Evolutionary conservation across 2,329 filamentous ascomycete species (phyloP).

Genomic region (Nigrospora sphaerica): DNA sequence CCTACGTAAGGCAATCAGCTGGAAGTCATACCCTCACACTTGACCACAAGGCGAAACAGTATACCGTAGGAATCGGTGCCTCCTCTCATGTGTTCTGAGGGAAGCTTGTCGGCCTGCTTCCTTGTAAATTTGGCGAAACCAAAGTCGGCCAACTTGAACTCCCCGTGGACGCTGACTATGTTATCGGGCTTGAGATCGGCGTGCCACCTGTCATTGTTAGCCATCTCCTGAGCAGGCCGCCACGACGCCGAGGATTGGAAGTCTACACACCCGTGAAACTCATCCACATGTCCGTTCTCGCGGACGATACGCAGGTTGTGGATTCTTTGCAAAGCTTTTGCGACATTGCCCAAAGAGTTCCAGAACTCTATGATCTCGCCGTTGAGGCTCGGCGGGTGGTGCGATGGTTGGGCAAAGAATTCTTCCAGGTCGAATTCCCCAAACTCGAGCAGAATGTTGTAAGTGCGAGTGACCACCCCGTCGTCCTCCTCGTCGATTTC

Average conservation of each 20-base stretch:
- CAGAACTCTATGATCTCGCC: slow-evolving; percentile 22
- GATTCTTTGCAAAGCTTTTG: slow-evolving; percentile 8
- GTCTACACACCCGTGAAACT: slow-evolving; percentile 5
- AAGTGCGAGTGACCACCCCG: slow-evolving; percentile 6
- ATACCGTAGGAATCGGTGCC: slow-evolving; percentile 28
- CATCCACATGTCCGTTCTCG: slow-evolving; percentile 5
- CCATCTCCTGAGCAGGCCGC: not conserved
- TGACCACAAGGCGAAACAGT: no score
- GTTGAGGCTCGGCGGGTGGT: slow-evolving; percentile 15
- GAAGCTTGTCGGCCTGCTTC: not conserved
- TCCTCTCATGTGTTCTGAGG: slow-evolving; percentile 7
- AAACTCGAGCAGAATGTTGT: slow-evolving; percentile 27
- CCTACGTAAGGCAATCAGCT: not conserved
- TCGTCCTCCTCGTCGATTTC: slow-evolving; percentile 4
- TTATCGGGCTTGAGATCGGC: slow-evolving; percentile 27
- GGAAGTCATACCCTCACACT: not conserved
- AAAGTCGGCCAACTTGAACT: slow-evolving; percentile 29
- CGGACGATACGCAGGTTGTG: slow-evolving; percentile 16
- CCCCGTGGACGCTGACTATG: slow-evolving; percentile 19
- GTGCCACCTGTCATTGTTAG: slow-evolving; percentile 24
- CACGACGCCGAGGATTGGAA: not conserved
- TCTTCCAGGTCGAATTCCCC: slow-evolving; percentile 23
- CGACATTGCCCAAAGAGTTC: slow-evolving; percentile 21
- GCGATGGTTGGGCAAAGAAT: slow-evolving; percentile 12
- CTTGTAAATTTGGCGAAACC: slow-evolving; percentile 21